Base-by-base conservation (phyloP, 2,329 filamentous ascomycete species). In the Didymella pinodella region DNA sequence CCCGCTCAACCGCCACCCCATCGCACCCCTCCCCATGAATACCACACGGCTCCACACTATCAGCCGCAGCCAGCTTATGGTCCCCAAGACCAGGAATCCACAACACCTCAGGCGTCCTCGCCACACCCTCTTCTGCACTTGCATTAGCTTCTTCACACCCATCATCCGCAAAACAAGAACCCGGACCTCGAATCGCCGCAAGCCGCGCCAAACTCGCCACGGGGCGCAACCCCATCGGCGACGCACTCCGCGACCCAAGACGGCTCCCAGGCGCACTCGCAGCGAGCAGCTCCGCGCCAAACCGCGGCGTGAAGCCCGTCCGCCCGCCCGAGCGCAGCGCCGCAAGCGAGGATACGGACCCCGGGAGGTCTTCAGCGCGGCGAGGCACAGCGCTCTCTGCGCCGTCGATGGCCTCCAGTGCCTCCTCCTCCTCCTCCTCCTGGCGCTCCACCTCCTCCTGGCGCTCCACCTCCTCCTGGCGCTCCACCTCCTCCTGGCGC, bases 181-280 rank as follows among this genome's bases (percentile, higher is more conserved):
- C 2, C 16, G 12, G 10, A 25, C 26, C 50, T 31, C 14, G 4
- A 10, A n/a, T 48, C 2, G 44, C n/a, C 5, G 43, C 44, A 4
- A 57, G 43, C 5, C 43, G 43, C 3, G 44, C 28, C 4, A 57
- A 48, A 3, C 48, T 29, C 43, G 59, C 7, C 53, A 61, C 7
- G 7, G 20, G 8, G 16, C 55, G 20, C 7, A 57, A 18, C 3
- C 14, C 48, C n/a, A 36, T 45, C 0, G 66, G 67, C 1, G 62
- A 65, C 14, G 62, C 61, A 14, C 58, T 36, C 31, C 60, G 53
- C 0, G 64, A 69, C 1, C 34, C 62, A 7, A 63, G 48, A 6
- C 65, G 61, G 11, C 67, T 69, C 8, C 61, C 69, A 4, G 72
- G 72, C 0, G 71, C 71, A 0, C 69, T 73, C 38, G 59, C 61